Evolutionary conservation across 2,329 filamentous ascomycete species (phyloP), one percentile per base, ranked within the genome.

Genomic region (Sporothrix schenckii): DNA sequence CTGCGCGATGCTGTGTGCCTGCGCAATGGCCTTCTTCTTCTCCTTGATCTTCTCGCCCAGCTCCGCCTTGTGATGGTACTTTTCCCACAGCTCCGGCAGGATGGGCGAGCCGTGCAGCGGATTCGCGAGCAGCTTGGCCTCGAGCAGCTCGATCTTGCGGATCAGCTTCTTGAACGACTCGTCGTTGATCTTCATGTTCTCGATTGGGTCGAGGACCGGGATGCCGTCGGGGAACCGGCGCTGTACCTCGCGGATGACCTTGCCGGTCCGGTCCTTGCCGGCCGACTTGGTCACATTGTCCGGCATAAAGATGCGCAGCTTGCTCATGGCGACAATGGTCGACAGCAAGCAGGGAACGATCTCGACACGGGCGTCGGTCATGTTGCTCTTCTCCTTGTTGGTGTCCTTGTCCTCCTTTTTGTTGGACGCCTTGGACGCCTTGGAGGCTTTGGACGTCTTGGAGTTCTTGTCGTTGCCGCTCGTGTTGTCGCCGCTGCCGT

Each of bases 171-270:
- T 97, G 83, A 99, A 98, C 0, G 89, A 89, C 1, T 97, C 93
- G 76, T 98, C 95, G 4, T 86, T 90, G 76, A 99, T 98, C 39
- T 89, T 87, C 95, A 99, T 98, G 77, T 97, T 94, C 79, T 98
- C 94, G 52, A 99, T 90, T 0, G 95, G 95, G 76, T 99, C 95
- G 21, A 99, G 82, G 7, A 94, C 85, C 3, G 95, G 91, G 70
- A 99, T 83, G 3, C 95, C 95, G 77, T 99, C 95, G 0, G 94
- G 93, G 82, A 99, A 98, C 34, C 95, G 90, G 74, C 89, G 89
- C 80, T 92, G 87, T 19, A 97, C 90, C 79, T 98, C 94, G 54
- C 88, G 86, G 39, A 98, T 80, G 0, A 85, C 86, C 74, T 91
- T 91, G 70, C 90, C 88, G 65, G 91, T 86, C 19, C 90, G 87